Evolutionary conservation across 495 filamentous ascomycete genomes (phyloP), one percentile per base, ranked within the genome.

Genomic region (Lophium mytilinum): DNA sequence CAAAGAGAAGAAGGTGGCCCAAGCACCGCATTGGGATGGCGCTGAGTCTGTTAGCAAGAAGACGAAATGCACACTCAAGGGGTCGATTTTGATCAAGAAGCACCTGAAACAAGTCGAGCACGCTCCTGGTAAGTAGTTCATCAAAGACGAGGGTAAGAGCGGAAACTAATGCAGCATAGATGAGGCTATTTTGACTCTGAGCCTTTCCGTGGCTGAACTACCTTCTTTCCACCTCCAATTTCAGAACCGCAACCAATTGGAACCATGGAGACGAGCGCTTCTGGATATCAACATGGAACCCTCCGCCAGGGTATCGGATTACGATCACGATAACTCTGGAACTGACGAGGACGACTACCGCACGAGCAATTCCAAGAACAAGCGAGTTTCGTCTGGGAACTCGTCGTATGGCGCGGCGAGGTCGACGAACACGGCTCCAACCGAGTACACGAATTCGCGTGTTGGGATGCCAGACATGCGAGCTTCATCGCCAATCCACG

Each of bases 61-160:
- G 69, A 70, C 78, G 7, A 83, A 89, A 52, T 96, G 84, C 73
- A 96, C 90, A 7, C 75, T 99, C 36, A 99, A 99, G 72, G 93
- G 93, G 8, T 97, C 94, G 2, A 99, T 99, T 54, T 76, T 97
- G 51, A 99, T 99, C 69, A 96, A 95, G 76, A 96, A 95, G 74
- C 93, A 99, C 69, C 77, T 99, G 40, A 94, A 94, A 67, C 86
- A 89, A 59, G 88, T 97, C 46, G 90, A 97, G 62, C 82, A 76
- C 12, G 71, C 73, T 24, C 66, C 75, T 52, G 78, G 80, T 82
- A 74, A 41, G 66, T 54, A 53, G 49, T 55, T 43, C 30, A 54
- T 41, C 35, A n/a, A 14, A 42, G 2, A 18, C 40, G 14, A 18
- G 17, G 1, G 40, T 42, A 8, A 18, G 52, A 19, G 37, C 59